These are phyloP conservation scores for Naganishia friedmannii DNA, from an alignment of 768 basidiomycete species.

Conservation along the genomic window DNA sequence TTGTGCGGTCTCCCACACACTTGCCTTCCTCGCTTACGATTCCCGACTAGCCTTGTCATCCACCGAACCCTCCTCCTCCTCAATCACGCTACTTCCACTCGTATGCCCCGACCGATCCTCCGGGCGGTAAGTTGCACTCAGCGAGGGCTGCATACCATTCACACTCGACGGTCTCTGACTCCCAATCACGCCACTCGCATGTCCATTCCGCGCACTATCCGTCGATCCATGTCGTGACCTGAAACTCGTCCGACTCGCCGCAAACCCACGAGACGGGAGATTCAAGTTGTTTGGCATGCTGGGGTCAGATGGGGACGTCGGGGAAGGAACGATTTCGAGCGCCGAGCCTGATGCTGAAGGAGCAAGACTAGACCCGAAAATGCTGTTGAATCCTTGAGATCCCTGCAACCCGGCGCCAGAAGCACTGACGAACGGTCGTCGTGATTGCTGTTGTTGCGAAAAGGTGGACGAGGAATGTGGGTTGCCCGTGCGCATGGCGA, in stretches of 20 bases:
- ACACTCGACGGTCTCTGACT: slow-evolving; percentile 27
- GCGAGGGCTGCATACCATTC: slow-evolving; percentile 4
- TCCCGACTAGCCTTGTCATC: slow-evolving; percentile 1
- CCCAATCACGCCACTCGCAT: slow-evolving; percentile 29
- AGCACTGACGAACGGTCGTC: slow-evolving; percentile 27
- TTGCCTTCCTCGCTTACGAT: background rate
- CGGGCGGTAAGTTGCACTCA: background rate
- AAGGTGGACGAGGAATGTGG: slow-evolving; percentile 9
- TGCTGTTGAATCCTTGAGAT: slow-evolving; percentile 37
- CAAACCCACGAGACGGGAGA: background rate
- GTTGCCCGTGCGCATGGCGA: slow-evolving; percentile 44
- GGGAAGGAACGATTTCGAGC: slow-evolving; percentile 26
- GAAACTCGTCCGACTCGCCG: slow-evolving; percentile 13
- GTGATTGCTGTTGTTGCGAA: slow-evolving; percentile 9
- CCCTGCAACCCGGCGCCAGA: slow-evolving; percentile 33
- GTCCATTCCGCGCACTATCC: slow-evolving; percentile 4
- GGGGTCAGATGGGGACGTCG: slow-evolving; percentile 20
- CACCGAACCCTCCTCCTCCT: slow-evolving; percentile 28
- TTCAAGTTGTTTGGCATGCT: slow-evolving; percentile 13
- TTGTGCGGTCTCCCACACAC: background rate
- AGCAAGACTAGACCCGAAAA: slow-evolving; percentile 45
- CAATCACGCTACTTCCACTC: slow-evolving; percentile 32
- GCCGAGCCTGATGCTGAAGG: slow-evolving; percentile 29
- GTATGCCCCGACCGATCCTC: slow-evolving; percentile 28
- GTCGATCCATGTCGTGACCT: slow-evolving; percentile 13